These are phyloP conservation scores for Fusarium decemcellulare DNA, from an alignment of 2,329 filamentous ascomycete genomes.

Conservation along the genomic window DNA sequence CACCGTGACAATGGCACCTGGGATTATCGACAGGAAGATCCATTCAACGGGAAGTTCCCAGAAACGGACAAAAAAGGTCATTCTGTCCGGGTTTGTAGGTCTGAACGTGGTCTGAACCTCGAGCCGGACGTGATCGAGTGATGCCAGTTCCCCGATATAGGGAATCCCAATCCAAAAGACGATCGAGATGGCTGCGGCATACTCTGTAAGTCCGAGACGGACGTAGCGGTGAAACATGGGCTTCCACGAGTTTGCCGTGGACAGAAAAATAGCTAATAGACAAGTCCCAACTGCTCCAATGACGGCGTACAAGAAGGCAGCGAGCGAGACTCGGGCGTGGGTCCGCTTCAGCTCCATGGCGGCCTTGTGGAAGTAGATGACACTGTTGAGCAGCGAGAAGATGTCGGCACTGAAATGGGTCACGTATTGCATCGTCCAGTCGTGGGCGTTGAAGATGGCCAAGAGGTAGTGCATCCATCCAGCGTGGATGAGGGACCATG, in stretches of 20 bases:
- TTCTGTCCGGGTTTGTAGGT: slow-evolving; percentile 69
- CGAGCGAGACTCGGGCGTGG: slow-evolving; percentile 68
- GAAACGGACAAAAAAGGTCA: slow-evolving; percentile 72
- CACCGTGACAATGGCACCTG: slow-evolving; percentile 74
- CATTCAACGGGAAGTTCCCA: slow-evolving; percentile 72
- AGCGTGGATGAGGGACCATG: slow-evolving; percentile 76
- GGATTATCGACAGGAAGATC: slow-evolving; percentile 74
- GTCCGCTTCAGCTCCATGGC: slow-evolving; percentile 74
- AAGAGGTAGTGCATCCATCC: slow-evolving; percentile 76
- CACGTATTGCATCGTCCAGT: slow-evolving; percentile 80
- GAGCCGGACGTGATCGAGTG: slow-evolving; percentile 71
- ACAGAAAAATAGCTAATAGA: slow-evolving; percentile 72
- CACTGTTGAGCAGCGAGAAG: slow-evolving; percentile 75
- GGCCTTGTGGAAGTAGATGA: slow-evolving; percentile 79
- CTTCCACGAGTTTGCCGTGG: slow-evolving; percentile 73
- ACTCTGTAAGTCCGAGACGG: slow-evolving; percentile 73
- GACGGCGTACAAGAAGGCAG: slow-evolving; percentile 75
- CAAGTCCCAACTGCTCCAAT: slow-evolving; percentile 76
- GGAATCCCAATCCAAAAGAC: slow-evolving; percentile 76
- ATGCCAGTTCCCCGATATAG: slow-evolving; percentile 70
- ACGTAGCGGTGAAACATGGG: slow-evolving; percentile 74
- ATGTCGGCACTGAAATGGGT: slow-evolving; percentile 77
- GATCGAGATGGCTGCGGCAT: slow-evolving; percentile 77
- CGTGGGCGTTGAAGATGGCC: slow-evolving; percentile 76
- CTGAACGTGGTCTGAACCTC: slow-evolving; percentile 69